Percentiles rank a stretch among this genome's conserved stretches.
phyloP scores from a whole-genome alignment of 2,329 filamentous ascomycete species.

The Aspergillus cejpii region DNA sequence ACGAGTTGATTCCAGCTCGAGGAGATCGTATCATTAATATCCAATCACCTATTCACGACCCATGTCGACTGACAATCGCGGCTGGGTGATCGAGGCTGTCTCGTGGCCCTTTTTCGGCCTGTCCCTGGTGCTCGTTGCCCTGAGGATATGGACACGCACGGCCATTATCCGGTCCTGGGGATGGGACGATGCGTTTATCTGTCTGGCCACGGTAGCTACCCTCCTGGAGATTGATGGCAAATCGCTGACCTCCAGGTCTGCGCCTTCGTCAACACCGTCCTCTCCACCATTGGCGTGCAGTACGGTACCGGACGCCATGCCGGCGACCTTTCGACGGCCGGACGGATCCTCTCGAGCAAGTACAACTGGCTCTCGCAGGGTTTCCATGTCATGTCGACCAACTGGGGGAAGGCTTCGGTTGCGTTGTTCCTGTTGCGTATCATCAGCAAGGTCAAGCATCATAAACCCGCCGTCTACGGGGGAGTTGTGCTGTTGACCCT shows the following conservation, averaged over 20 bases:
- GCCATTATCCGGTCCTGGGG: constrained; percentile 7
- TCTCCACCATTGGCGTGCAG: constrained; percentile 2
- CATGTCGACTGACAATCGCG: too few relatives aligned
- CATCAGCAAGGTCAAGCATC: constrained; percentile 7
- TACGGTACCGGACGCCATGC: constrained; percentile 10
- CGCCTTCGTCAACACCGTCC: constrained; percentile 5
- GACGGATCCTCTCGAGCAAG: constrained; percentile 4
- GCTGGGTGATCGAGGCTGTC: constrained; percentile 10
- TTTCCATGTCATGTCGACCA: constrained; percentile 12
- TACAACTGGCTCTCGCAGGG: constrained; percentile 11
- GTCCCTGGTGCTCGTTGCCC: not conserved
- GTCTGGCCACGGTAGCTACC: too few relatives aligned
- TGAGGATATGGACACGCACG: constrained; percentile 7
- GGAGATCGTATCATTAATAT: too few relatives aligned
- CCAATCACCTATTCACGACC: too few relatives aligned
- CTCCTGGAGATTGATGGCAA: too few relatives aligned
- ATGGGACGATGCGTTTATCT: constrained; percentile 10
- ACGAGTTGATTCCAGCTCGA: too few relatives aligned
- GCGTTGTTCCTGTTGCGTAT: constrained; percentile 12
- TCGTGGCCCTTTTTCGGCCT: constrained; percentile 8
- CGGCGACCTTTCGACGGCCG: not conserved
- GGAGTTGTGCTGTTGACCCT: constrained; percentile 1
- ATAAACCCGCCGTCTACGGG: constrained; percentile 7
- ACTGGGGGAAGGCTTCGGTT: constrained; percentile 13
- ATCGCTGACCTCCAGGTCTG: too few relatives aligned